These are phyloP conservation scores for Krasilnikovozyma curviuscula DNA, from an alignment of 768 basidiomycete genomes.

Conservation along the genomic window DNA sequence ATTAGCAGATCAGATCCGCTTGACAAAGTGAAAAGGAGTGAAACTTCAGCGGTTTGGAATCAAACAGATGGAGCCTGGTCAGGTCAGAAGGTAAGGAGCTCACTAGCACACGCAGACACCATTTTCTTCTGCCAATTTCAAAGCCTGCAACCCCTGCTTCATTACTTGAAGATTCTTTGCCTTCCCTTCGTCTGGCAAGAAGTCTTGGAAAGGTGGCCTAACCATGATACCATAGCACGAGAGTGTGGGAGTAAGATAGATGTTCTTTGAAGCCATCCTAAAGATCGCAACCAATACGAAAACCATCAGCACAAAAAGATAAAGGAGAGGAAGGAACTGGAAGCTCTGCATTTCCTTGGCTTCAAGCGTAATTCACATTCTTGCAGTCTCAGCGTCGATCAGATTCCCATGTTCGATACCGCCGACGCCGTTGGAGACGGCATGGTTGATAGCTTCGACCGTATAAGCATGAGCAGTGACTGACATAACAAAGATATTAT, in stretches of 20 bases:
- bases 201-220: slow-evolving; percentile 30
- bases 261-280: too few relatives aligned
- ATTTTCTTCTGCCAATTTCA: slow-evolving; percentile 30
- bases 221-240: slow-evolving; percentile 32
- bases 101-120: slow-evolving; percentile 30
- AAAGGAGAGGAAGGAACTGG: too few relatives aligned
- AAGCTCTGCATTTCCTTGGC: too few relatives aligned
- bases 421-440: slow-evolving; percentile 31
- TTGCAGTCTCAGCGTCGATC: slow-evolving; percentile 28
- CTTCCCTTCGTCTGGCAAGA: slow-evolving; percentile 28
- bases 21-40: background rate
- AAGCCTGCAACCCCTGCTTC: slow-evolving; percentile 28
- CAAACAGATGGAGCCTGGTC: background rate
- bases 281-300: background rate
- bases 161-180: slow-evolving; percentile 31
- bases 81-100: too few relatives aligned
- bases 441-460: slow-evolving; percentile 30
- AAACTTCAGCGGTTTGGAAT: background rate
- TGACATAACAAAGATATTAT: background rate
- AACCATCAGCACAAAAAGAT: background rate
- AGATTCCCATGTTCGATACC: slow-evolving; percentile 36
- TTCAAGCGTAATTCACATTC: slow-evolving; percentile 22
- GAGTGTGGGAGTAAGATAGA: slow-evolving; percentile 30
- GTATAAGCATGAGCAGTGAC: slow-evolving; percentile 29
- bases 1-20: slow-evolving; percentile 30